Evolutionary conservation across 1,139 yeast genomes (phyloP).

Genomic region (Candida freyschussii): DNA sequence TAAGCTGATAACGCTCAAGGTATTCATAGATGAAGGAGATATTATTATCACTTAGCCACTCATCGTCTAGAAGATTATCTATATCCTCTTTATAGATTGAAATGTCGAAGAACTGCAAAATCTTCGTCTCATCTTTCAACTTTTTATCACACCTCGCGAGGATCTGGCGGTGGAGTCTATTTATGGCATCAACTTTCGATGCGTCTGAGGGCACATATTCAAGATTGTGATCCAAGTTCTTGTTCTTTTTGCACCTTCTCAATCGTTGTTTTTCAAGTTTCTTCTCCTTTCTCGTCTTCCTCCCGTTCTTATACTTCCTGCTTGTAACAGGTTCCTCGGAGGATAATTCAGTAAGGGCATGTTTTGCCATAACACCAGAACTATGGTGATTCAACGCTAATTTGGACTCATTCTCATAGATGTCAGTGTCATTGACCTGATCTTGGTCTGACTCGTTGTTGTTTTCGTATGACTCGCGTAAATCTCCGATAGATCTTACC

Average conservation of each 20-base stretch:
- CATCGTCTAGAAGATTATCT: constrained; percentile 42
- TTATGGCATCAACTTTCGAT: constrained; percentile 12
- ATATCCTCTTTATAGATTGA: constrained; percentile 44
- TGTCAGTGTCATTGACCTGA: constrained; percentile 2
- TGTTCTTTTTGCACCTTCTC: constrained; percentile 8
- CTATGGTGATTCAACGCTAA: constrained; percentile 14
- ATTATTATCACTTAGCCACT: constrained; percentile 74
- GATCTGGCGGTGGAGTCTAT: constrained; percentile 14
- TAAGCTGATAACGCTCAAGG: constrained; percentile 36
- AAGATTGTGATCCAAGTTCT: constrained; percentile 9
- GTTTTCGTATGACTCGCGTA: neutral
- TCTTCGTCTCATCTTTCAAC: constrained; percentile 17
- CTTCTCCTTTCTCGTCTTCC: constrained; percentile 1
- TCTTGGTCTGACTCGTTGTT: constrained; percentile 3
- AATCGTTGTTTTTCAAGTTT: neutral
- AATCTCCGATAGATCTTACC: no score
- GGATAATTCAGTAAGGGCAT: no score
- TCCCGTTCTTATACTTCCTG: constrained; percentile 6
- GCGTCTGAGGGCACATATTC: constrained; percentile 20
- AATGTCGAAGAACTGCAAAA: constrained; percentile 35
- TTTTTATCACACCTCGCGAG: constrained; percentile 9
- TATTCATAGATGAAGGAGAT: constrained; percentile 60
- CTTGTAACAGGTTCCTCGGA: no score
- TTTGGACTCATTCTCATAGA: constrained; percentile 17
- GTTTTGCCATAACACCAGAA: neutral